phyloP scores from a whole-genome alignment of 73 alveolate genomes.

The Paramecium biaurelia region DNA sequence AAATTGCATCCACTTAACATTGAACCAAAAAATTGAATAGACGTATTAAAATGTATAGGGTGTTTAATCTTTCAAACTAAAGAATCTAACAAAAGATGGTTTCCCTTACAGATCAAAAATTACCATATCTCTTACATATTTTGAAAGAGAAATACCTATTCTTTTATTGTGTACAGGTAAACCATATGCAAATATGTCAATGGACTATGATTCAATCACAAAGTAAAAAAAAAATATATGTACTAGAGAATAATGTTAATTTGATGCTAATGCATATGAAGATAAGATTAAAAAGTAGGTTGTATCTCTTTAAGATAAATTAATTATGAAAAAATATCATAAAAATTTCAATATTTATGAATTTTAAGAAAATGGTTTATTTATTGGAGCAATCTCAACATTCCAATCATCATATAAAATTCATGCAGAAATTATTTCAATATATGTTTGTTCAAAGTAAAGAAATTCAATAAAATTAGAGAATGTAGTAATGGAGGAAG shows the following conservation, averaged over 20 bases:
- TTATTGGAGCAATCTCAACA: not conserved
- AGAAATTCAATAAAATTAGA: not conserved
- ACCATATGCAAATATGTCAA: not conserved
- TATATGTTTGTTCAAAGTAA: not conserved
- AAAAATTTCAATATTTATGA: not conserved
- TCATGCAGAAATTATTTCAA: not conserved
- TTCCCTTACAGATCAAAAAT: not conserved
- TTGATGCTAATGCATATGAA: not conserved
- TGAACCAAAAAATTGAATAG: not conserved
- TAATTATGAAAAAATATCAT: not conserved
- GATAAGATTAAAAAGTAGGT: not conserved
- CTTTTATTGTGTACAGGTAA: not conserved
- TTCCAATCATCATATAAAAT: not conserved
- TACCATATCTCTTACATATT: not conserved
- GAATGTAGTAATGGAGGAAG: not conserved
- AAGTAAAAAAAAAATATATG: not conserved
- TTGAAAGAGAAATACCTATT: not conserved
- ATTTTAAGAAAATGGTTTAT: not conserved
- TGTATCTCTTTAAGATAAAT: not conserved
- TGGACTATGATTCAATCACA: not conserved
- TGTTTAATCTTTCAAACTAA: not conserved
- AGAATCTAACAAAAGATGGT: not conserved
- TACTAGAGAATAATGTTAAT: not conserved
- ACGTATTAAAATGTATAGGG: not conserved
- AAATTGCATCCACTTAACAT: not conserved